A percentile compares a stretch with the other conserved stretches of the same genome.
Conservation (phyloP, 2,329 filamentous ascomycete species). For the Fusarium domesticum region DNA sequence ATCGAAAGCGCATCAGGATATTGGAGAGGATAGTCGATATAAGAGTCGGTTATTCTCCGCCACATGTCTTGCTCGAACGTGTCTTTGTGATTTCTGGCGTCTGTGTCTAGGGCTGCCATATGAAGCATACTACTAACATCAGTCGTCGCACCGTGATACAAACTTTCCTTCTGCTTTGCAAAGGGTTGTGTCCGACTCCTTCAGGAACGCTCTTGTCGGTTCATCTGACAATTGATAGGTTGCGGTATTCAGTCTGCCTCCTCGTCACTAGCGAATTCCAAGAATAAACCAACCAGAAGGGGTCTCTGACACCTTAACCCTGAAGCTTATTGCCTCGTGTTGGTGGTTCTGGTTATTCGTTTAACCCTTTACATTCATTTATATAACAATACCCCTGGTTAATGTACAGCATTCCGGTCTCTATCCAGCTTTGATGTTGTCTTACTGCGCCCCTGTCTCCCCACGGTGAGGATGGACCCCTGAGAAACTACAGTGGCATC, state of each 20-base stretch:
- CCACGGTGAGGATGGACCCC: too few species aligned
- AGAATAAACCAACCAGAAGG: conserved; percentile 48
- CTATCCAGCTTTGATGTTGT: too few species aligned
- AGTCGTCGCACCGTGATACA: not conserved
- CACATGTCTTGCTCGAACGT: conserved; percentile 14
- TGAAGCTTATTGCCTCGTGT: conserved; percentile 25
- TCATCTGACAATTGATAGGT: conserved; percentile 52
- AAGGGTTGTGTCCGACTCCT: not conserved
- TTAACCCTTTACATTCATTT: conserved; percentile 55
- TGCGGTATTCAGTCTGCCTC: conserved; percentile 54
- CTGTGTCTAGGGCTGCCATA: conserved; percentile 5
- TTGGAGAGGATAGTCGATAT: conserved; percentile 25
- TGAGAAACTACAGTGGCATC: too few species aligned
- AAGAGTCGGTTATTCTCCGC: conserved; percentile 29
- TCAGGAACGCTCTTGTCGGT: conserved; percentile 30
- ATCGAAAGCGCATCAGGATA: conserved; percentile 15
- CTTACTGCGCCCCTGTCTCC: too few species aligned
- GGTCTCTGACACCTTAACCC: conserved; percentile 58
- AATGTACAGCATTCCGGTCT: too few species aligned
- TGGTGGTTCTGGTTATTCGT: conserved; percentile 58
- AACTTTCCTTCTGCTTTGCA: conserved; percentile 5
- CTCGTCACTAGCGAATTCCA: conserved; percentile 53
- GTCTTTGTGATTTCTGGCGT: conserved; percentile 24
- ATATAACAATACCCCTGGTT: too few species aligned
- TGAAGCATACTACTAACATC: not conserved